Evolutionary conservation across 176 grass and related monocot genomes (phyloP), one percentile per base, ranked within the genome.

Genomic region (Guadua angustifolia): DNA sequence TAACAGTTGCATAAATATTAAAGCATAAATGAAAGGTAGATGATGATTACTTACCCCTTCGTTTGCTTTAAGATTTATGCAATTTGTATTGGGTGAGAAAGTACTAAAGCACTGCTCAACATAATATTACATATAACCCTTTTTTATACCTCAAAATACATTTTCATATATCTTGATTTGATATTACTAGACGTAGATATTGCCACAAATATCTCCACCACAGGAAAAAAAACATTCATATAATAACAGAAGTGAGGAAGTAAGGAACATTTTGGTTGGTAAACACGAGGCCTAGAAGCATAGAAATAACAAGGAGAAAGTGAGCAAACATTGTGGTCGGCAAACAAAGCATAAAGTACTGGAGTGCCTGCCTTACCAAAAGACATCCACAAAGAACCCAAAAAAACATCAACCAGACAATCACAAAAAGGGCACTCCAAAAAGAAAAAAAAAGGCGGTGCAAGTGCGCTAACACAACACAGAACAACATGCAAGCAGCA

Each of bases 361-460:
- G 1, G 29, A 29, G 29, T 29, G 29, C 29, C 40, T 29, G 29
- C 29, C 40, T 74, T 19, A 51, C n/a, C 32, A 39, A 80, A 60
- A 73, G 55, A 21, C 19, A 65, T 26, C 63, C 14, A 45, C 47
- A 45, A 57, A 19, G 12, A 9, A 22, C 51, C 67, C 29, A 29
- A 51, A 60, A 16, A 81, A 21, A 29, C 3, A 39, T 9, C 29
- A 77, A 77, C 18, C 66, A 10, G 57, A 13, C 14, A 83, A 69
- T 44, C 43, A 78, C 32, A 49, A 71, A 77, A 50, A 66, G 42
- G 44, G 13, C 38, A 36, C 70, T 44, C 49, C 70, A 58, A 67
- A 67, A 75, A 26, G n/a, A n/a, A 58, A 29, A 29, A 55, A 66
- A 67, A 70, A 36, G 0, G 21, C 24, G 16, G 2, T 58, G 32